A percentile compares a stretch with the other conserved stretches of the same genome.
phyloP scores from a whole-genome alignment of 495 filamentous ascomycete genomes.

The Delitschia confertaspora region DNA sequence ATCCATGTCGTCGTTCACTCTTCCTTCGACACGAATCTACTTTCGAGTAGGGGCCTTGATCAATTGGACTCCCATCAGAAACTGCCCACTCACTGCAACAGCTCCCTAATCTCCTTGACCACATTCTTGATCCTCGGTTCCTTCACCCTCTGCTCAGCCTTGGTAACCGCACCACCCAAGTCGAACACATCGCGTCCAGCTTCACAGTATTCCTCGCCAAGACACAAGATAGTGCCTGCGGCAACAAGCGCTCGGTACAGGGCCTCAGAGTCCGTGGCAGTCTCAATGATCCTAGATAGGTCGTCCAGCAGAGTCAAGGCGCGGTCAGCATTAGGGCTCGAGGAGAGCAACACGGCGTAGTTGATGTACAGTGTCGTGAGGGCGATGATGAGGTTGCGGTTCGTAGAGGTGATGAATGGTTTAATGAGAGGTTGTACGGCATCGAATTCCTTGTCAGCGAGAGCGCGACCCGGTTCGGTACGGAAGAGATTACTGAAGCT shows the following conservation, averaged over 20 bases:
- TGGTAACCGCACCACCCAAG: constrained; percentile 36
- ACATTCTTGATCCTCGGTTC: constrained; percentile 53
- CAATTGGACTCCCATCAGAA: background rate
- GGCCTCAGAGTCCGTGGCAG: constrained; percentile 68
- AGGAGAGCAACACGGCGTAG: constrained; percentile 51
- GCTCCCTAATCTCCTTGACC: constrained; percentile 48
- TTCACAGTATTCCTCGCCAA: constrained; percentile 42
- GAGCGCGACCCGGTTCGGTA: constrained; percentile 56
- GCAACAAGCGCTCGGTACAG: constrained; percentile 77
- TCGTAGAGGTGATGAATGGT: constrained; percentile 43
- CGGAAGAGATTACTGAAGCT: constrained; percentile 82
- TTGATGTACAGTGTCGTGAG: constrained; percentile 79
- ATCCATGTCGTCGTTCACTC: too few species aligned
- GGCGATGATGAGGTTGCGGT: constrained; percentile 74
- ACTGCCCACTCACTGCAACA: constrained; percentile 5
- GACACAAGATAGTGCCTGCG: constrained; percentile 61
- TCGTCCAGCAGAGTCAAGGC: constrained; percentile 54
- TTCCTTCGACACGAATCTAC: too few species aligned
- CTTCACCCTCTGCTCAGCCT: constrained; percentile 38
- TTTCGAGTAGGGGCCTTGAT: background rate
- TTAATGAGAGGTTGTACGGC: constrained; percentile 28
- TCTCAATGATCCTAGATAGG: constrained; percentile 51
- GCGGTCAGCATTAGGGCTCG: constrained; percentile 41
- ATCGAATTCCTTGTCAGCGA: constrained; percentile 53
- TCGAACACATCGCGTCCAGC: constrained; percentile 43